Evolutionary conservation across 495 filamentous ascomycete genomes (phyloP), one percentile per base, ranked within the genome.

Genomic region (Aspergillus nanangensis): DNA sequence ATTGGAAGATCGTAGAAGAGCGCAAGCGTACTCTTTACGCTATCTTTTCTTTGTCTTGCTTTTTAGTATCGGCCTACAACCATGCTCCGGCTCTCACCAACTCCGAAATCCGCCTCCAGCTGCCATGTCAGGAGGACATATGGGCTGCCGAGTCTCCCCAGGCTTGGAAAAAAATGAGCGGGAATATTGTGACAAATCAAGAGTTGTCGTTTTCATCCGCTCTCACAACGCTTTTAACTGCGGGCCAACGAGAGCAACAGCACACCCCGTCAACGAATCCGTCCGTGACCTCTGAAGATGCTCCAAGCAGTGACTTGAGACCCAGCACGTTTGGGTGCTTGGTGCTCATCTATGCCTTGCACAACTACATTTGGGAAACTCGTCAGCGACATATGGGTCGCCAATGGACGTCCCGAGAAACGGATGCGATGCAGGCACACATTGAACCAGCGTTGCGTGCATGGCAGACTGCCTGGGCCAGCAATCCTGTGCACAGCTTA

Each of bases 291-390:
- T 11, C 25, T 22, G 70, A 67, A 39, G 66, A 70, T 33, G 58
- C 81, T 2, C 69, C 78, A 17, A 76, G 77, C 55, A 81, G 75
- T 44, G 79, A 90, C 38, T 69, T 95, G 44, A 83, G 82, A 49
- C 90, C 91, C 2, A 97, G 93, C 65, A 93, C 91, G 5, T 95
- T 96, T 56, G 93, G 93, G 17, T 97, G 93, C 66, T 70, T 96
- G 13, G 78, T 96, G 9, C 72, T 98, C 41, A 97, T 98, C 60
- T 94, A 95, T 63, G 92, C 93, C 1, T 70, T 98, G 20, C 93
- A 98, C 65, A 95, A 96, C 51, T 96, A 96, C 63, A 96, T 97
- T 35, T 97, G 93, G 93, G 92, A 97, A 67, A 96, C 90, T 1
- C 80, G 93, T 31, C 91, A 95, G 62, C 74, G 90, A 27, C 92